Evolutionary conservation across 192 early-diverging fungal species (phyloP), one percentile per base, ranked within the genome.

Genomic region (Linderina pennispora): DNA sequence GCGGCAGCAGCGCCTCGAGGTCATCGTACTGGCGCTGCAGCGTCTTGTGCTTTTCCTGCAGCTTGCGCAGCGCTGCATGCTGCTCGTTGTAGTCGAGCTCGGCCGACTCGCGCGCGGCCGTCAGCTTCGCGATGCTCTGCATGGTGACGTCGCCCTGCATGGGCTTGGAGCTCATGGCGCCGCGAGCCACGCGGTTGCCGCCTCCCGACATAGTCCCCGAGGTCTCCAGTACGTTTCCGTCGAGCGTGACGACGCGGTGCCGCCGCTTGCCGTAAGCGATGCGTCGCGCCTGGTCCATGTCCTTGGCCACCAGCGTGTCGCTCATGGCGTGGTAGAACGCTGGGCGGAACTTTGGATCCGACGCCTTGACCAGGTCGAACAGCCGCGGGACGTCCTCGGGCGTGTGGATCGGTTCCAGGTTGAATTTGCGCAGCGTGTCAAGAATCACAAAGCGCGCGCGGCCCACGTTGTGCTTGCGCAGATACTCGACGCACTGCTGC

Each of bases 131-230:
- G 6, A 89, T 61, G 6, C 54, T 55, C 18, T 78, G 79, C 4
- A 74, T 55, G 19, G 76, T 63, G 17, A 75, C 76, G 25, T 77
- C 81, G 8, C 69, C 77, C 11, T 68, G 65, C 8, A 62, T 56
- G 1, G 86, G 80, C 31, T 74, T 87, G 9, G 88, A 89, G 62
- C 84, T 80, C 97, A 97, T 99, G 20, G 84, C 89, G 9, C 97
- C 97, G 11, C 83, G 78, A 7, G 69, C 64, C 0, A 83, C 78
- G 38, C 75, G 74, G 10, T 50, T 79, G 16, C 93, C 94, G 39
- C 93, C 97, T 48, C 94, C 94, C 23, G 81, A 83, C 89, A 99
- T 92, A 6, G 93, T 86, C 54, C 97, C 94, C 5, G 84, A 82
- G 17, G 78, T 79, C 47, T 97, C 94, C 44, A 99, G 90, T 36